Evolutionary conservation across 73 alveolate genomes (phyloP).

Genomic region (Paramecium caudatum): DNA sequence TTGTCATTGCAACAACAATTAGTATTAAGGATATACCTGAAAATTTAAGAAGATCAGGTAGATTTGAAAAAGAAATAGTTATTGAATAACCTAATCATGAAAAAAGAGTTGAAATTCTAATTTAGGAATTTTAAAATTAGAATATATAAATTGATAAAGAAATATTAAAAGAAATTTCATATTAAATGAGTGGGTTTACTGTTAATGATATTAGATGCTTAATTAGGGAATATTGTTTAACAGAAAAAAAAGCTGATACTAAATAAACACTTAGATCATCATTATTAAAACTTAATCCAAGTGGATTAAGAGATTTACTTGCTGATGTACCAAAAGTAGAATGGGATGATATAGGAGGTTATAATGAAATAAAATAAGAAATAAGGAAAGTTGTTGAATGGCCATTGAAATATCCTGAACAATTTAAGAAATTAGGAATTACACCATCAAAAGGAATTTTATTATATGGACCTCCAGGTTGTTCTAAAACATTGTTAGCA

Average conservation of each 20-base stretch:
- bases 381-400: conserved; percentile 98
- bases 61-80: conserved; percentile 74
- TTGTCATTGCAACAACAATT: conserved; percentile 43
- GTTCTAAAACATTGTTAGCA: conserved; percentile 99
- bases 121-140: conserved; percentile 17
- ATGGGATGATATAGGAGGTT: conserved; percentile 99
- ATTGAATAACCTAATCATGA: conserved; percentile 72
- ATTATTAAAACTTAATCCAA: conserved; percentile 89
- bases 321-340: conserved; percentile 97
- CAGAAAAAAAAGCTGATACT: conserved; percentile 12
- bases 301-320: conserved; percentile 91
- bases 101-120: conserved; percentile 62
- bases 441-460: conserved; percentile 99
- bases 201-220: conserved; percentile 71
- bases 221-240: conserved; percentile 65
- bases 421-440: conserved; percentile 95
- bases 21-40: conserved; percentile 66
- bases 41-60: conserved; percentile 70
- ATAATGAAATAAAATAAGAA: conserved; percentile 92
- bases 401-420: conserved; percentile 99
- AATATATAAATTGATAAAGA: conserved; percentile 57
- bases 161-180: conserved; percentile 44
- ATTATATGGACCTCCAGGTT: conserved; percentile 99
- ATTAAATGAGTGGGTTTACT: conserved; percentile 76
- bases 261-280: conserved; percentile 82